Evolutionary conservation across 2,329 filamentous ascomycete species (phyloP).

Genomic region (Xylaria arbuscula): DNA sequence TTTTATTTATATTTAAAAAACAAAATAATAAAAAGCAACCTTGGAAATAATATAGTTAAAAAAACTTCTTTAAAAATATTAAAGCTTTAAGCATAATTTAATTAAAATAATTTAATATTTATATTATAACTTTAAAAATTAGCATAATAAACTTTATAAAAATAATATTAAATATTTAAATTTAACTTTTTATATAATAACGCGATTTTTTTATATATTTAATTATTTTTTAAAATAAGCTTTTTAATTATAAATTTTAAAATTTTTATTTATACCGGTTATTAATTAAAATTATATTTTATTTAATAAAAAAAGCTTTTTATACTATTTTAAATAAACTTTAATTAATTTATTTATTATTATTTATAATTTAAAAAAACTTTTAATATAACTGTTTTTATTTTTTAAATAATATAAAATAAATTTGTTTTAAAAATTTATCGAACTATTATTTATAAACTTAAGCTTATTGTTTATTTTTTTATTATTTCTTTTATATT

Average conservation of each 20-base stretch:
- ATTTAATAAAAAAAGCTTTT: background rate
- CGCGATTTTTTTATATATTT: conserved; percentile 1
- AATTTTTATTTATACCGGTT: conserved; percentile 1
- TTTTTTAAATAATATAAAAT: background rate
- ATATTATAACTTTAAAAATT: background rate
- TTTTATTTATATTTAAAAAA: conserved; percentile 22
- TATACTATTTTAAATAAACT: background rate
- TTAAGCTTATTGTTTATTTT: background rate
- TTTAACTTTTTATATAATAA: background rate
- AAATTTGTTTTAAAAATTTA: background rate
- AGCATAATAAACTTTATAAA: background rate
- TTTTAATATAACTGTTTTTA: background rate
- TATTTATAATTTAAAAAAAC: background rate
- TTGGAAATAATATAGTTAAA: background rate
- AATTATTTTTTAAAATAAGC: background rate
- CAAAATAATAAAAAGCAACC: conserved; percentile 17
- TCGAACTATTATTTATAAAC: conserved; percentile 1
- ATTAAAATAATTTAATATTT: background rate
- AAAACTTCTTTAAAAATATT: background rate
- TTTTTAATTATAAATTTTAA: conserved; percentile 1
- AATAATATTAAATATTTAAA: background rate
- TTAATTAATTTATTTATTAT: background rate
- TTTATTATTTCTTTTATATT: background rate
- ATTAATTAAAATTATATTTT: conserved; percentile 9
- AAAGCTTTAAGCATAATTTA: background rate